Evolutionary conservation across 441 rosid species (phyloP).

Genomic region (Mallotus japonicus): DNA sequence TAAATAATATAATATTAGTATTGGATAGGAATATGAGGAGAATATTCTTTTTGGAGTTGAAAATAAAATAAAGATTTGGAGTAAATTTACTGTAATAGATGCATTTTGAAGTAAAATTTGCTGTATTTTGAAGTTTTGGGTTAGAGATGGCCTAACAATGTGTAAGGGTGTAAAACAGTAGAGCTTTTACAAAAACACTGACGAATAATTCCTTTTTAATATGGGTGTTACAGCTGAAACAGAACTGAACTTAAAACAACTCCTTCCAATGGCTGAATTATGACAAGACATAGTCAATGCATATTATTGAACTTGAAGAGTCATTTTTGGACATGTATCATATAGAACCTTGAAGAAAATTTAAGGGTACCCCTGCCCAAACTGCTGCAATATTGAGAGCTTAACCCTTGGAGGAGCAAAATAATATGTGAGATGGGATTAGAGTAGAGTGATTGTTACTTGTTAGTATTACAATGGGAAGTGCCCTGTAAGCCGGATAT

Average conservation of each 20-base stretch:
- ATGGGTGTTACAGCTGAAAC: background rate
- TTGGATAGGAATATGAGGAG: no score
- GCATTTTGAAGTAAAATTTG: no score
- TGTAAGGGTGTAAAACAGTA: no score
- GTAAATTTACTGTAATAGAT: no score
- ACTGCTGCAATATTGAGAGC: constrained; percentile 21
- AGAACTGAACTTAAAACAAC: background rate
- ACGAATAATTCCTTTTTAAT: no score
- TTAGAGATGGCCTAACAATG: no score
- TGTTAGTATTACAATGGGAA: constrained; percentile 53
- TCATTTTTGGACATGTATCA: constrained; percentile 15
- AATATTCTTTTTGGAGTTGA: no score
- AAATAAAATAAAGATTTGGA: no score
- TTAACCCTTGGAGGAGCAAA: constrained; percentile 12
- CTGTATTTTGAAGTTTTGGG: no score
- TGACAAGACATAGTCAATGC: background rate
- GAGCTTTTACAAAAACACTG: no score
- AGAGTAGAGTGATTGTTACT: background rate
- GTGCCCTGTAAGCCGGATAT: constrained; percentile 55
- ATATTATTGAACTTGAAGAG: constrained; percentile 17
- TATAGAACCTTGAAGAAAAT: constrained; percentile 34
- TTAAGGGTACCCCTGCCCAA: constrained; percentile 22
- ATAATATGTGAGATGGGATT: background rate
- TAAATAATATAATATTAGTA: no score
- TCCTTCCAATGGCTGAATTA: background rate